These are phyloP conservation scores for Hermanozyma aechmeae DNA, from an alignment of 805 yeast genomes.

Conservation along the genomic window DNA sequence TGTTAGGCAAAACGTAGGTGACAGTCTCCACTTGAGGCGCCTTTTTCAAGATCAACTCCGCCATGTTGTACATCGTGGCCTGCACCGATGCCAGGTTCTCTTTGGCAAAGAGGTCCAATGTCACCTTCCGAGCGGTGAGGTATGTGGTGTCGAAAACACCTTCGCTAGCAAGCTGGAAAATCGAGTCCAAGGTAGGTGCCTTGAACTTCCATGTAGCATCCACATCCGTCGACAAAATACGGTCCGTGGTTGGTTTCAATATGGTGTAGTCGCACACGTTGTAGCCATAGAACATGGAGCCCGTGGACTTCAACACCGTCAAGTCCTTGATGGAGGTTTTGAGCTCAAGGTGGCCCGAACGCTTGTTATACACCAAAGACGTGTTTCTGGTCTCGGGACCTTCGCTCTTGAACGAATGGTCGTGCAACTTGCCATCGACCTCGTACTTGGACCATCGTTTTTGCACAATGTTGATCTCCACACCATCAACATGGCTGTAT, in stretches of 20 bases:
- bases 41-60: conserved; percentile 53
- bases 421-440: conserved; percentile 68
- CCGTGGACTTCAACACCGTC: conserved; percentile 83
- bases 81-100: conserved; percentile 93
- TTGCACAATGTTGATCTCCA: conserved; percentile 60
- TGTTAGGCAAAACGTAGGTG: conserved; percentile 76
- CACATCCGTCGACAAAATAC: conserved; percentile 83
- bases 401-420: conserved; percentile 77
- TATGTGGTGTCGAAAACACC: conserved; percentile 62
- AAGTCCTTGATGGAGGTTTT: conserved; percentile 68
- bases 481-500: conserved; percentile 69
- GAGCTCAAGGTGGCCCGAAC: conserved; percentile 43
- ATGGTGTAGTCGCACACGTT: conserved; percentile 84
- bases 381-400: conserved; percentile 74
- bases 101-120: conserved; percentile 69
- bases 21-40: conserved; percentile 56
- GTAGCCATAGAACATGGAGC: conserved; percentile 87
- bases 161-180: conserved; percentile 42
- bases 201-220: conserved; percentile 64
- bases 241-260: conserved; percentile 70
- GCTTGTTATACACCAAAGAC: conserved; percentile 41
- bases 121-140: conserved; percentile 53
- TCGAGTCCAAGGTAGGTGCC: conserved; percentile 35
- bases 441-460: conserved; percentile 70
- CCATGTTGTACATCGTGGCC: conserved; percentile 95